Base-by-base conservation (phyloP, 2,329 filamentous ascomycete species). In the Fusarium camptoceras region DNA sequence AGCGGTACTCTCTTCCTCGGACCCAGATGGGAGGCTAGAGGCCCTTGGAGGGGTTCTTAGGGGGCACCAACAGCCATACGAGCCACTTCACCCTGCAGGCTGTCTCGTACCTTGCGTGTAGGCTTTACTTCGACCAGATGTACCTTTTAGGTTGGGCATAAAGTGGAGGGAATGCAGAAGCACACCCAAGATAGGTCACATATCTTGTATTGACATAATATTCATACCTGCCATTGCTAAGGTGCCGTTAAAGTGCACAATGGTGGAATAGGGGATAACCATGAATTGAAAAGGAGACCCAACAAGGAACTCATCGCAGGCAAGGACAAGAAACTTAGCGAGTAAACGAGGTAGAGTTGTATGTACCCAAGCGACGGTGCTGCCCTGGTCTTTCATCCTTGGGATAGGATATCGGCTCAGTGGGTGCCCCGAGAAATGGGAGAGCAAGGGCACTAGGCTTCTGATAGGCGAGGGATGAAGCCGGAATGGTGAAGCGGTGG, bases 391-490 rank as follows among this genome's bases (percentile, higher is more conserved):
- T 16, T 42, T 31, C 50, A 64, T 37, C 39, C 63, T 55, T 66
- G 63, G 61, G 43, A 51, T 66, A 59, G 47, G 66, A 67, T 63
- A 63, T 70, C 66, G 66, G 66, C 57, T 55, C 48, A 59, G 67
- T 70, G 66, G 62, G 42, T 51, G 57, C 67, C 54, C 67, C 64
- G 57, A 70, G 59, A 62, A 70, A 64, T 70, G 66, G 62, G 67
- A 68, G 67, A 70, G 53, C 66, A 62, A 70, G 66, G 62, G 67
- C 67, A 44, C 67, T 55, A 51, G 61, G 50, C 34, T 62, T 66
- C 67, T 70, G 67, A 70, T 70, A 70, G 67, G 67, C 67, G 67
- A 70, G 62, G 67, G 67, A 68, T 64, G 66, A 70, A 70, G 67
- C 66, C 67, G 66, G 67, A 64, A 56, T 66, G 66, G 67, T 64